Base-by-base conservation (phyloP, 192 early-diverging fungal genomes). In the Podila epicladia region DNA sequence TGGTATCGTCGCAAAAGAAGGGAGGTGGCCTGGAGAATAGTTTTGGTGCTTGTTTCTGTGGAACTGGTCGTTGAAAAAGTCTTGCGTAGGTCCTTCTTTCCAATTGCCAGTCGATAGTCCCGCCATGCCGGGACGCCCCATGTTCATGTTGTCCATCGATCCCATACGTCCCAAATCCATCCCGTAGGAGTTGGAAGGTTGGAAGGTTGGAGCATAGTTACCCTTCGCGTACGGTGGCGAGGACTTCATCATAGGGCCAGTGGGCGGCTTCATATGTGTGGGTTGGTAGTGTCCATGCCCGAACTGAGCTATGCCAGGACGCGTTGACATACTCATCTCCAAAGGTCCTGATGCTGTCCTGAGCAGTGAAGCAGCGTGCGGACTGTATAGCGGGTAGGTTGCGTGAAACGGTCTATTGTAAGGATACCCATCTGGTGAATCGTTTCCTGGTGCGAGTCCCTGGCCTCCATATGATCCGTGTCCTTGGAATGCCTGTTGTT, bases 1-100 rank as follows among this genome's bases (percentile, higher is more conserved):
- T 0, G 76, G 76, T 12, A 79, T 12, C 59, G 38, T 53, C 0
- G 76, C 15, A 24, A 79, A 72, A 1, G 70, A 8, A 29, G 65
- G 26, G 17, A 31, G n/a, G 17, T 22, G 8, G 4, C 41, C 15
- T 26, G 64, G 7, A 26, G 59, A 3, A 2, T 55, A 49, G 38
- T 62, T 41, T 20, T 20, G 15, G 32, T 73, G 72, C 15, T 66
- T 67, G 17, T 45, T 50, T 11, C 65, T 58, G 38, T 65, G 65
- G 11, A 62, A 65, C 49, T 67, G 72, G 19, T 19, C 33, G 31
- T 19, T 62, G 60, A 35, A 9, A 62, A n/a, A 28, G 15, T 13
- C 19, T 24, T 17, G 24, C 8, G 19, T 69, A 62, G 53, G 24
- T 55, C 26, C 24, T 12, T 73, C 72, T 37, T 45, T 37, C 64